Evolutionary conservation across 345 rosid species (phyloP).

Genomic region (rapeseed (Brassica napus)): DNA sequence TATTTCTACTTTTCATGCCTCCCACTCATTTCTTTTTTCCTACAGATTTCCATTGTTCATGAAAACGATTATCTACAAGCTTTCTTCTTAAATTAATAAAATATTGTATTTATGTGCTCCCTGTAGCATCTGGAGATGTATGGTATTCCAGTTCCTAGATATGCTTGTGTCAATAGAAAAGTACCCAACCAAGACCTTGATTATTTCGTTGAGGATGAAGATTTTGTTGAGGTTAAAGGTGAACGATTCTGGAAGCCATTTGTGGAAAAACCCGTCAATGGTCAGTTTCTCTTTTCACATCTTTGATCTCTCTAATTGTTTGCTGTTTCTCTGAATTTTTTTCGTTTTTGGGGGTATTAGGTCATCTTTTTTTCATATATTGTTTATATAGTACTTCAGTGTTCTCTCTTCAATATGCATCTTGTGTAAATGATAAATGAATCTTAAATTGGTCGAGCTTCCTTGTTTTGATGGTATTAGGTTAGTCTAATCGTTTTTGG

Average conservation of each 20-base stretch:
- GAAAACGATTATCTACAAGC: not conserved
- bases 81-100: not conserved
- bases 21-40: not conserved
- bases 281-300: constrained; percentile 46
- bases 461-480: not conserved
- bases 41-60: not conserved
- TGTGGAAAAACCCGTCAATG: constrained; percentile 97
- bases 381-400: not conserved
- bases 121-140: constrained; percentile 74
- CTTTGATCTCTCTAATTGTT: constrained; percentile 2
- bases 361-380: not conserved
- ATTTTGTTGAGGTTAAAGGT: constrained; percentile 94
- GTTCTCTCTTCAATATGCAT: not conserved
- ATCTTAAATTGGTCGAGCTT: not conserved
- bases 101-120: constrained; percentile 27
- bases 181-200: constrained; percentile 80
- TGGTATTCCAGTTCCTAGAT: constrained; percentile 99
- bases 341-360: not conserved
- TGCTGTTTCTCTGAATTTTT: not conserved
- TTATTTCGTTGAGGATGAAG: constrained; percentile 89
- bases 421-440: not conserved
- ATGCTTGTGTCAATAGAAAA: constrained; percentile 88
- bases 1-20: constrained; percentile 1
- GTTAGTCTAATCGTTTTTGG: not conserved
- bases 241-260: constrained; percentile 97